These are phyloP conservation scores for Dioscorea zingiberensis DNA, from an alignment of 106 monocot species.

Conservation along the genomic window DNA sequence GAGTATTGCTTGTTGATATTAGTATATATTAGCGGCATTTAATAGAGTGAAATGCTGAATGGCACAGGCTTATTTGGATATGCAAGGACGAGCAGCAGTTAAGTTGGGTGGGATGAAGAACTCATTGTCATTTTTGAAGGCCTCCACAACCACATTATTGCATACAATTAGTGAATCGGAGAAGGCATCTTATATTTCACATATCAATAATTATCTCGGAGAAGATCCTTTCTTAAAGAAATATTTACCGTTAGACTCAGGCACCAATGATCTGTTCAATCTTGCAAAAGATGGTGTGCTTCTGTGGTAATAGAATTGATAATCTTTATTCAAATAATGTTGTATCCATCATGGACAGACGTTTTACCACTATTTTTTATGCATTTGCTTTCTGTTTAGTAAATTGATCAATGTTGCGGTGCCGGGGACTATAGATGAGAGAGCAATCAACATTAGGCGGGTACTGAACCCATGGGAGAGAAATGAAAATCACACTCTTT, in stretches of 20 bases:
- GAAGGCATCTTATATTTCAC: too few relatives aligned
- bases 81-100: constrained; percentile 28
- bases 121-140: constrained; percentile 60
- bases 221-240: constrained; percentile 67
- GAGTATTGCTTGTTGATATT: too few relatives aligned
- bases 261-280: constrained; percentile 56
- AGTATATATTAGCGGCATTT: too few relatives aligned
- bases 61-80: constrained; percentile 48
- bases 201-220: constrained; percentile 73
- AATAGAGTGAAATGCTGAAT: neutral
- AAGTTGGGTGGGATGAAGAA: constrained; percentile 42
- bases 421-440: too few relatives aligned
- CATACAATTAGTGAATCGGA: constrained; percentile 79
- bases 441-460: too few relatives aligned
- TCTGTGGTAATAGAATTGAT: constrained; percentile 82
- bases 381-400: constrained; percentile 30
- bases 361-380: too few relatives aligned
- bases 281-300: constrained; percentile 83
- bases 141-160: constrained; percentile 58
- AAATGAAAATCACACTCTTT: too few relatives aligned
- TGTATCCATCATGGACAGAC: too few relatives aligned
- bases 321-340: too few relatives aligned
- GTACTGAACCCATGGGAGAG: too few relatives aligned
- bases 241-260: constrained; percentile 61
- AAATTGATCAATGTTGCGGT: constrained; percentile 92